Evolutionary conservation across 352 stramenopile species (phyloP).

Genomic region (Sclerospora graminicola): DNA sequence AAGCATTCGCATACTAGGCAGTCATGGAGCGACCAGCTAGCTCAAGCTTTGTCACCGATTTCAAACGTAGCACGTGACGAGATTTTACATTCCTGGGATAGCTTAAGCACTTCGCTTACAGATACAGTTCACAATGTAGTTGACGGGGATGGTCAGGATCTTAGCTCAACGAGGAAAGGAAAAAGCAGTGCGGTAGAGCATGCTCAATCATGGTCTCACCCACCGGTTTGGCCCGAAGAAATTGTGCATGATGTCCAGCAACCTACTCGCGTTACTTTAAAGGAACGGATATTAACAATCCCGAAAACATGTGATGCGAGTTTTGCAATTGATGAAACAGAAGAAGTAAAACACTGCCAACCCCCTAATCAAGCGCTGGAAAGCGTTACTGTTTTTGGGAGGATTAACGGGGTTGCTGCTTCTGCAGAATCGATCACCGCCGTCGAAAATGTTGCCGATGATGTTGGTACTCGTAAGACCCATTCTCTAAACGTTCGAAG

Average conservation of each 20-base stretch:
- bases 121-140: background rate
- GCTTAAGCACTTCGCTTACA: background rate
- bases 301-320: no score
- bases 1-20: background rate
- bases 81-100: background rate
- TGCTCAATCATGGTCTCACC: background rate
- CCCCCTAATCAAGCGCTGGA: background rate
- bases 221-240: background rate
- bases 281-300: no score
- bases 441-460: no score
- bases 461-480: background rate
- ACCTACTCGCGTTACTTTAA: background rate
- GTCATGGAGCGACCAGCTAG: slow-evolving; percentile 5
- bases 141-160: background rate
- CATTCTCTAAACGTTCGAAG: background rate
- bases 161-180: background rate
- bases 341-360: slow-evolving; percentile 1
- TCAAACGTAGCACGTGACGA: background rate
- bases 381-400: background rate
- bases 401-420: no score
- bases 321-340: background rate
- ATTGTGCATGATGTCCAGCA: background rate
- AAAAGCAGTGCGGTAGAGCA: background rate
- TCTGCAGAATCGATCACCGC: background rate
- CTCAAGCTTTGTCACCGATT: background rate